Base-by-base conservation (phyloP, 2,329 filamentous ascomycete genomes). In the Daldinia sp. region DNA sequence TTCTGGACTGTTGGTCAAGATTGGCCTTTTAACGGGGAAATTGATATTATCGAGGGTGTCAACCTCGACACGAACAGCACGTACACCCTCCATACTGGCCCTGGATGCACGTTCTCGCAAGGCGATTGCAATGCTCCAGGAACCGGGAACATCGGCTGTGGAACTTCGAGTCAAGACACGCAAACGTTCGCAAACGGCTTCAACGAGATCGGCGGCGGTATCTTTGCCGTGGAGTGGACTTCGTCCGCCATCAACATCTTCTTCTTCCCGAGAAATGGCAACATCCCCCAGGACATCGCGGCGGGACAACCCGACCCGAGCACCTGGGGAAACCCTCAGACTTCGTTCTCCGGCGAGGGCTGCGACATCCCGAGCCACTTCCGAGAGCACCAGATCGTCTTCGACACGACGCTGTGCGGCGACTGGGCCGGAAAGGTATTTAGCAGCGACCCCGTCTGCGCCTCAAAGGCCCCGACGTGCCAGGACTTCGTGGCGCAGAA, bases 341-440 rank as follows among this genome's bases (percentile, higher is more conserved):
- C 92, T 9, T 84, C 83, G 37, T 98, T 97, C 80, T 80, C 83
- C 10, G 86, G 84, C 44, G 88, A 87, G 0, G 85, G 83, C 63
- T 98, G 95, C 80, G 82, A 94, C 73, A 91, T 97, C 71, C 83
- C 89, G 67, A 72, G 80, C 1, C 86, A 90, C 79, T 97, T 98
- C 82, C 82, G 82, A 67, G 80, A 91, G 67, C 87, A 97, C 82
- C 87, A 90, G 74, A 89, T 98, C 70, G 87, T 95, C 70, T 90
- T 96, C 79, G 89, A 95, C 81, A 96, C 90, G 0, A 92, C 92
- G 5, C 93, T 97, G 79, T 98, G 94, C 79, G 94, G 94, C 20
- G 88, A 91, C 76, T 97, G 94, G 94, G 94, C 94, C 6, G 93
- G 93, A 26, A 78, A 82, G 46, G 88, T 90, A 37, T 97, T 92